A percentile compares a stretch with the other conserved stretches of the same genome.
Conservation (phyloP, 176 grass and related monocot species). For the Tillandsia fasciculata region DNA sequence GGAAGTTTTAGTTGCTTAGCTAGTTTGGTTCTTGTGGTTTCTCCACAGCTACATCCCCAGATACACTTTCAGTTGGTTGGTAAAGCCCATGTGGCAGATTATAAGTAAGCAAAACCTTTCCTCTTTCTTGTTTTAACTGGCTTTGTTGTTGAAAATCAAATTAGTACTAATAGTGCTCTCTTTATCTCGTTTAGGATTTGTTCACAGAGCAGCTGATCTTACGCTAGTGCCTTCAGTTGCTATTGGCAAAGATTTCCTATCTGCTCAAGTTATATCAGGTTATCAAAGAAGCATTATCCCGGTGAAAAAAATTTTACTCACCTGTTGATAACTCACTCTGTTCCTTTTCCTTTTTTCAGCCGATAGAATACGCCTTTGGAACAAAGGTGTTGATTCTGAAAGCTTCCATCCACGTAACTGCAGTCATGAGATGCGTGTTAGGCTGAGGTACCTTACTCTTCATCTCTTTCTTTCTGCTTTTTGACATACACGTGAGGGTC, state of each 20-base stretch:
- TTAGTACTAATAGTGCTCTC: conserved; percentile 11
- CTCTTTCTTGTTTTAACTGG: neutral
- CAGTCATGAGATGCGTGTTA: conserved; percentile 68
- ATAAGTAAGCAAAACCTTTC: conserved; percentile 55
- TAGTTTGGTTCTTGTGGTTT: conserved; percentile 2
- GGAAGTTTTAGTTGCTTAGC: neutral
- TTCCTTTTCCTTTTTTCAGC: conserved; percentile 23
- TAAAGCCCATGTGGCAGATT: conserved; percentile 89
- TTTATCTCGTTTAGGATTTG: conserved; percentile 50
- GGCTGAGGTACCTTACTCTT: conserved; percentile 42
- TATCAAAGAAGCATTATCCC: conserved; percentile 16
- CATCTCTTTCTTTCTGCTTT: neutral
- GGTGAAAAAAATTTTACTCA: neutral
- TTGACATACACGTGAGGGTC: neutral
- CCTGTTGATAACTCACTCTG: neutral
- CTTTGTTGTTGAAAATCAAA: neutral
- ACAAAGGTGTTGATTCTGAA: conserved; percentile 98
- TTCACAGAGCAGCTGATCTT: conserved; percentile 82
- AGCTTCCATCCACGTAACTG: conserved; percentile 74
- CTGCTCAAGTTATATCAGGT: conserved; percentile 82
- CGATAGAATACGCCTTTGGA: conserved; percentile 85
- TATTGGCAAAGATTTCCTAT: conserved; percentile 76
- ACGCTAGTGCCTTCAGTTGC: conserved; percentile 87
- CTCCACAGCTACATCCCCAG: conserved; percentile 83
- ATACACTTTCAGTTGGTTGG: conserved; percentile 98